Evolutionary conservation across 129 eudicot species (phyloP).

Genomic region (Cynara cardunculus): DNA sequence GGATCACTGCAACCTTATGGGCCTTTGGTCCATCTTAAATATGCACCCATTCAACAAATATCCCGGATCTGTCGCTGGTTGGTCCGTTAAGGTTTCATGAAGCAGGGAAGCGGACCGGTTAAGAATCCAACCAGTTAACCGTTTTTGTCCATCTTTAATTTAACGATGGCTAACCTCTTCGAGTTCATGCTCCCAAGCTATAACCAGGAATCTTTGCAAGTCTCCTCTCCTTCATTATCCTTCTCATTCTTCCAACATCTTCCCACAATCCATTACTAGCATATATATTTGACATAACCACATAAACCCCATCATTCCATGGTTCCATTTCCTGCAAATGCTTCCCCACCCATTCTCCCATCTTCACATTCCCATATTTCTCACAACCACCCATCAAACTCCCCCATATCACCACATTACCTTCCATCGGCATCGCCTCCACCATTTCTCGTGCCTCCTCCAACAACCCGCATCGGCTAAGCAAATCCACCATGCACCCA

Average conservation of each 20-base stretch:
- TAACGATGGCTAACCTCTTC: not conserved
- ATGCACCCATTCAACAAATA: no score
- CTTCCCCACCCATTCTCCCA: slow-evolving; percentile 76
- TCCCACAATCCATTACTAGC: slow-evolving; percentile 74
- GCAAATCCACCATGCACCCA: slow-evolving; percentile 94
- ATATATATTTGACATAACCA: slow-evolving; percentile 81
- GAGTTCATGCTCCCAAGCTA: slow-evolving; percentile 43
- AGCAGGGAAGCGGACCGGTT: no score
- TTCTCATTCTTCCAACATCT: slow-evolving; percentile 61
- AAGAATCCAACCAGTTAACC: no score
- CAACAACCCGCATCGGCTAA: slow-evolving; percentile 76
- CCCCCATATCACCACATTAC: slow-evolving; percentile 87
- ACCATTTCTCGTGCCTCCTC: slow-evolving; percentile 72
- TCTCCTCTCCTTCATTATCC: slow-evolving; percentile 52
- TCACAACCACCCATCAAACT: slow-evolving; percentile 93
- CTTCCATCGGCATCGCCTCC: slow-evolving; percentile 73
- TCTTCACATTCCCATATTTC: slow-evolving; percentile 68
- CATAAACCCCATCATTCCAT: slow-evolving; percentile 85
- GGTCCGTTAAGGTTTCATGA: no score
- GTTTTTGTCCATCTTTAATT: no score
- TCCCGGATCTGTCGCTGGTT: no score
- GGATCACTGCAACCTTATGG: no score
- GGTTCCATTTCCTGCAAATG: slow-evolving; percentile 77
- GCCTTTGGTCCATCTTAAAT: no score
- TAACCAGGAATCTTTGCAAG: slow-evolving; percentile 73